Evolutionary conservation across 129 eudicot genomes (phyloP), one percentile per base, ranked within the genome.

Genomic region (Flaveria bidentis): DNA sequence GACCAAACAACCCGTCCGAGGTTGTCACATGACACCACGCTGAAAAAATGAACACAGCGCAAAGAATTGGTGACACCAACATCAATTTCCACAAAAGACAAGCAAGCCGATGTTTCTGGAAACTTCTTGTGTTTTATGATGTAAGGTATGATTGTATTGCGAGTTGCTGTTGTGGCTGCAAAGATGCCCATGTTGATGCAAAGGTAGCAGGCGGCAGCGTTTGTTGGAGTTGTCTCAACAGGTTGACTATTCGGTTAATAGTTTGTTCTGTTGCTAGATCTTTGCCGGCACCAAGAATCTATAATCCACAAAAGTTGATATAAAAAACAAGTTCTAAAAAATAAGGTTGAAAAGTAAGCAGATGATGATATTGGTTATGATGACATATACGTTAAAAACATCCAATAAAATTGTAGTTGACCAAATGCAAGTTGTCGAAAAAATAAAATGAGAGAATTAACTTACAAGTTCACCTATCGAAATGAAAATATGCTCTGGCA

Each of bases 141-240:
- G 98, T 85, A 17, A 94, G 91, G 60, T 87, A 87, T 4, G 98
- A 88, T 74, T 94, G 98, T 84, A 94, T 76, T 3, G 98, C 88
- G 11, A 85, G 89, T 76, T 94, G 98, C 76, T 93, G 97, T 76
- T 93, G 98, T 15, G 98, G 98, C 82, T 90, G 98, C 90, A 93
- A 88, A 58, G 92, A 87, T 65, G 97, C 85, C 92, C 91, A 88
- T 62, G 91, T 89, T 33, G 93, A 90, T 61, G 97, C 93, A 76
- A 92, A 81, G 14, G 88, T 82, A 17, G 90, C 85, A 52, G 97
- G 87, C 55, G 98, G 98, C 45, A 93, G 86, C 9, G 98, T 93
- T 62, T 90, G 96, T 67, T 93, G 98, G 74, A 93, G 95, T 74
- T 91, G 98, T 85, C 91, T 93, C 80, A 93, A 82, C 46, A 93